Base-by-base conservation (phyloP, 129 eudicot genomes). In the Mikania micrantha region DNA sequence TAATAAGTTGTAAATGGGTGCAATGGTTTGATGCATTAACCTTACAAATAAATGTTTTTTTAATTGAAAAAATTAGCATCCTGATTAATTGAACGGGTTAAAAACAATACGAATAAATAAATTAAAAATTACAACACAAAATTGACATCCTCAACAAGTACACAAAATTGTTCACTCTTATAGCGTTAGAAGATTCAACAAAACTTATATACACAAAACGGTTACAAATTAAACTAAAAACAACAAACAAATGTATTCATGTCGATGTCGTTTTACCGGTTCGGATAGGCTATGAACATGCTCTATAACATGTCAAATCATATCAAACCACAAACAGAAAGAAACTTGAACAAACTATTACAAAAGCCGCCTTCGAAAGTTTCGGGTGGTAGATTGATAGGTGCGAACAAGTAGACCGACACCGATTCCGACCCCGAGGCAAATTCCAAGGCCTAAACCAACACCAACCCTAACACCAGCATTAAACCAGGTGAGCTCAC, bases 381-480 rank as follows among this genome's bases (percentile, higher is more conserved):
- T 87, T 41, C 88, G 74, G 25, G 88, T 77, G 32, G 95, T 85
- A 27, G 90, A 72, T 44, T 85, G 90, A 77, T 90, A 90, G 32
- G 97, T 85, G 13, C 97, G 95, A 21, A 83, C 95, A 19, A 91
- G 72, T 59, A 91, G 79, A 28, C 97, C 97, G 25, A 90, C 97
- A 58, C 97, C 97, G 5, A 90, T 74, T 13, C 95, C 97, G 4
- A 90, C 74, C 17, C 97, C 97, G 1, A 90, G 77, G 49, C 97
- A 90, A 60, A 90, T 80, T 31, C 97, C 97, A 27, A 90, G 95
- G 45, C 97, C 95, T 52, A 90, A 72, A 9, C 95, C 95, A 45
- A 90, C 95, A 65, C 97, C 97, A 1, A 90, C 97, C 69, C 97
- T 70, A 0, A 90, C 95, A 35, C 97, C 97, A 34, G 97, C 93